These are phyloP conservation scores for Asparagopsis taxiformis DNA, from an alignment of 31 red algal species.

Conservation along the genomic window DNA sequence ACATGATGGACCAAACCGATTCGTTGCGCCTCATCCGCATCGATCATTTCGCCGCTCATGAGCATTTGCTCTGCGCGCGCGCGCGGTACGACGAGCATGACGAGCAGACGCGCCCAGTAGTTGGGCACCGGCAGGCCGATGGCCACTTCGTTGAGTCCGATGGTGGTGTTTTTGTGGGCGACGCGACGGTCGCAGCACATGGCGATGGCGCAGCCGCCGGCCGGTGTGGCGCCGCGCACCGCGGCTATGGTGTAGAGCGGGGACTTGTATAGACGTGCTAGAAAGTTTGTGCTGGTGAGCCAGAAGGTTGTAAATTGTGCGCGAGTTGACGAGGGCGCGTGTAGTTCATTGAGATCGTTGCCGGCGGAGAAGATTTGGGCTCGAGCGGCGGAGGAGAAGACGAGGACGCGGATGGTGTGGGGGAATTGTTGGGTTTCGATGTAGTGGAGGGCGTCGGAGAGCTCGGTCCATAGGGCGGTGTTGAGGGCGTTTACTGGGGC, in stretches of 20 bases:
- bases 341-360: constrained; percentile 70
- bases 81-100: background rate
- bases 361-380: constrained; percentile 62
- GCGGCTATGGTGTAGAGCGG: constrained; percentile 70
- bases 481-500: constrained; percentile 61
- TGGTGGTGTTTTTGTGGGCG: constrained; percentile 23
- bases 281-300: constrained; percentile 35
- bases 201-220: constrained; percentile 53
- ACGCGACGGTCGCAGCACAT: constrained; percentile 74
- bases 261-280: constrained; percentile 63
- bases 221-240: constrained; percentile 65
- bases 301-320: constrained; percentile 59
- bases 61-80: constrained; percentile 56
- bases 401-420: constrained; percentile 5
- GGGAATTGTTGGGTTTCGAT: constrained; percentile 31
- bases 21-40: constrained; percentile 12
- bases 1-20: constrained; percentile 56
- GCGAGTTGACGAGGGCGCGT: constrained; percentile 43
- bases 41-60: constrained; percentile 37
- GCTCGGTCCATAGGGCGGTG: constrained; percentile 43
- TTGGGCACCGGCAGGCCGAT: constrained; percentile 61
- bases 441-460: constrained; percentile 18
- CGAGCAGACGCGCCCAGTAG: constrained; percentile 51
- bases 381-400: constrained; percentile 48
- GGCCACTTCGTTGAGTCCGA: constrained; percentile 71